A percentile compares a stretch with the other conserved stretches of the same genome.
phyloP scores from a whole-genome alignment of 805 yeast species.

The Saccharomycopsis vini region DNA sequence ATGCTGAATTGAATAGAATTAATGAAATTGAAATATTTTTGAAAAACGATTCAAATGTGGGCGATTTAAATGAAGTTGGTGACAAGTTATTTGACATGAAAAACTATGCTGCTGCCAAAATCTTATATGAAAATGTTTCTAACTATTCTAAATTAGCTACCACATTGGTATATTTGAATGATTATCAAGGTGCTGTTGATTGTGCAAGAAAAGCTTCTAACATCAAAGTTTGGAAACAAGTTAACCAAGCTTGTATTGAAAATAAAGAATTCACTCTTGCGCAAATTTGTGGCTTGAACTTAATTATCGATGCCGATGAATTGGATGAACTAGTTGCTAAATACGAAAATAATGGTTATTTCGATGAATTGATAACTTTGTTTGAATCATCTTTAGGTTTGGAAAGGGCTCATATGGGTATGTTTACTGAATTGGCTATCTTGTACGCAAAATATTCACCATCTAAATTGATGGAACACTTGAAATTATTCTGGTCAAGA shows the following conservation, averaged over 20 bases:
- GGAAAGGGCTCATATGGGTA: conserved; percentile 99
- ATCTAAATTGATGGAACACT: conserved; percentile 86
- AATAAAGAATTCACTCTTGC: conserved; percentile 93
- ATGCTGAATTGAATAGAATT: conserved; percentile 69
- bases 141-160: conserved; percentile 95
- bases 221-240: conserved; percentile 93
- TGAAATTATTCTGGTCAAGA: conserved; percentile 97
- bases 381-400: conserved; percentile 93
- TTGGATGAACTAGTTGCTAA: conserved; percentile 78
- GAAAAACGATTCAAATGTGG: conserved; percentile 73
- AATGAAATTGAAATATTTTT: conserved; percentile 79
- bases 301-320: conserved; percentile 97
- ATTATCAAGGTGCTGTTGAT: conserved; percentile 94
- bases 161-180: conserved; percentile 85
- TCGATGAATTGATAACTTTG: conserved; percentile 81
- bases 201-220: conserved; percentile 98
- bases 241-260: conserved; percentile 91
- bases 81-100: conserved; percentile 75
- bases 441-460: conserved; percentile 88
- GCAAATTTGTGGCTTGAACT: conserved; percentile 95
- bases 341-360: conserved; percentile 86
- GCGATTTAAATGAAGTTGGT: conserved; percentile 86
- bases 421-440: conserved; percentile 94
- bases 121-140: conserved; percentile 75
- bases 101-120: conserved; percentile 88